Base-by-base conservation (phyloP, 805 yeast genomes). In the Dipodascopsis uninucleata region DNA sequence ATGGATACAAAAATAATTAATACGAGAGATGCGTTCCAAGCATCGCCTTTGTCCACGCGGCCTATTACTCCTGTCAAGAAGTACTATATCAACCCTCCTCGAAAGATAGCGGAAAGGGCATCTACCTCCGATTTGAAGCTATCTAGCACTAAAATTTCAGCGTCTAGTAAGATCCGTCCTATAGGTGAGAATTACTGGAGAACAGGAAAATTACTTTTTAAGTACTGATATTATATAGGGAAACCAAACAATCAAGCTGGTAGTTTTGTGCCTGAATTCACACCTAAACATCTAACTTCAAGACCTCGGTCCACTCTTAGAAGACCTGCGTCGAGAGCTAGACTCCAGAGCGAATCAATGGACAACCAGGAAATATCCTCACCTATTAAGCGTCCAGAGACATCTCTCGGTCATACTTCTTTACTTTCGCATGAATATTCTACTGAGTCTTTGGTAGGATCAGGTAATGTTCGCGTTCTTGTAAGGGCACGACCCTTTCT, bases 401-500 rank as follows among this genome's bases (percentile, higher is more conserved):
- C n/a, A 28, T 38, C 39, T 6, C 41, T 18, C 14, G 41, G 22
- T 9, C 43, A 33, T 16, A 8, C 43, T 14, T 16, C 36, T 5
- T 43, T 48, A 5, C 22, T 38, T 7, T 28, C 47, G 4, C 29
- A 40, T 29, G 28, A 20, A 17, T 14, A 20, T 24, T 34, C 53
- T 12, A 29, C n/a, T 5, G 51, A 36, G 4, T 41, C 48, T 8
- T 16, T 28, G 16, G 32, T 20, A n/a, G 40, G 34, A 1, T 48
- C 43, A 32, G 58, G 54, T 3, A 55, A 55, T 31, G 52, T 55
- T 5, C 37, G 37, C 5, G 58, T 55, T 4, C 26, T 56, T 6
- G 58, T 55, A 5, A 41, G 58, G 7, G 58, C 48, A 9, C 47
- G 58, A 20, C 58, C 58, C 2, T 43, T 55, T 20, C 32, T 53